These are phyloP conservation scores for Suillus sp. DNA, from an alignment of 768 basidiomycete genomes.

Conservation along the genomic window DNA sequence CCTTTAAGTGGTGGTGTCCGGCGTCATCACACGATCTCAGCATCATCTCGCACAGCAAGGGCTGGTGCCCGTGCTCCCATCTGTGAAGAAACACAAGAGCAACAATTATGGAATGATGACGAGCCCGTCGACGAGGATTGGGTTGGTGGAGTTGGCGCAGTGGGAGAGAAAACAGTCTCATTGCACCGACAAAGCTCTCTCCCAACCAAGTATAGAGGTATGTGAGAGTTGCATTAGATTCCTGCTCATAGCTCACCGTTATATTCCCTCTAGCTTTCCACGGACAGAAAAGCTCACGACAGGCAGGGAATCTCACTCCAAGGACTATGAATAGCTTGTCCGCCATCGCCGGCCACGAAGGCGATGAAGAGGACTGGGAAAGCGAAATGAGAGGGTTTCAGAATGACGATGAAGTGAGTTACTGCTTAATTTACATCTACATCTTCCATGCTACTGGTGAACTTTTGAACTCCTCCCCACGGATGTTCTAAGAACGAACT, in stretches of 20 bases:
- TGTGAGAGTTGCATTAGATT: constrained; percentile 25
- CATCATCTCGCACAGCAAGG: constrained; percentile 66
- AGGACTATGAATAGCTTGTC: constrained; percentile 81
- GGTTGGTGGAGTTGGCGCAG: constrained; percentile 80
- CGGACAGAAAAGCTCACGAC: constrained; percentile 45
- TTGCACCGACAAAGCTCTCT: constrained; percentile 81
- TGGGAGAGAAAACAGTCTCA: constrained; percentile 72
- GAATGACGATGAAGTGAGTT: constrained; percentile 67
- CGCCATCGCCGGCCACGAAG: constrained; percentile 84
- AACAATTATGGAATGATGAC: constrained; percentile 69
- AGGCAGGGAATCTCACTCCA: constrained; percentile 65
- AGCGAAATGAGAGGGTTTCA: constrained; percentile 57
- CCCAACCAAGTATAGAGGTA: constrained; percentile 79
- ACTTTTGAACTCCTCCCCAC: constrained; percentile 3
- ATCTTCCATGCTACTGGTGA: constrained; percentile 5
- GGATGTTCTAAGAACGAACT: constrained; percentile 13
- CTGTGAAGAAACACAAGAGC: constrained; percentile 65
- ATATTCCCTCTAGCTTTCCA: constrained; percentile 48
- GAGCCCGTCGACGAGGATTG: constrained; percentile 79
- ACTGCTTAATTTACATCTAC: constrained; percentile 13
- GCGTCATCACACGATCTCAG: constrained; percentile 82
- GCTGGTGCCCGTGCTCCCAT: constrained; percentile 62
- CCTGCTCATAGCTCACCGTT: constrained; percentile 9
- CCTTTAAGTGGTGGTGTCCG: constrained; percentile 54
- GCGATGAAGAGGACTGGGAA: constrained; percentile 89